Percentiles rank a stretch among this genome's conserved stretches.
These are phyloP conservation scores for Arachnopeziza araneosa DNA, from an alignment of 2,329 filamentous ascomycete species.

Conservation along the genomic window DNA sequence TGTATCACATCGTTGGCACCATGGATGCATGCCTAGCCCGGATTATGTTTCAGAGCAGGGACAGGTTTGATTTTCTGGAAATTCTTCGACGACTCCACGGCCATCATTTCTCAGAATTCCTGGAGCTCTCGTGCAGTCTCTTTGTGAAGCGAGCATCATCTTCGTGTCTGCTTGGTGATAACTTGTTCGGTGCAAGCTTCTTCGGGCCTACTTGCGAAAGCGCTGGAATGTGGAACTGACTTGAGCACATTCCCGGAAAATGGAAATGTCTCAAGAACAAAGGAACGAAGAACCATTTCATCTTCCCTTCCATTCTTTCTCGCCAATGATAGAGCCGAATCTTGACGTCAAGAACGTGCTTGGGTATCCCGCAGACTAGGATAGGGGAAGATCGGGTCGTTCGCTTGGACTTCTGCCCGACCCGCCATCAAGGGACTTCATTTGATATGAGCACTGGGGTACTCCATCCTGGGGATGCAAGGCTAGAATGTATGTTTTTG, in stretches of 20 bases:
- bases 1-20: neutral
- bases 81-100: neutral
- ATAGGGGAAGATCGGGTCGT: constrained; percentile 17
- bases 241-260: neutral
- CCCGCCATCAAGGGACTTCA: constrained; percentile 14
- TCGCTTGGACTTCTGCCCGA: constrained; percentile 15
- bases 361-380: neutral
- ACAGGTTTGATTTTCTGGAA: neutral
- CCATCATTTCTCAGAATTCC: neutral
- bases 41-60: neutral
- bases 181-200: neutral
- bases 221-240: neutral
- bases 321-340: neutral
- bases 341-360: constrained; percentile 5
- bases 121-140: too few relatives aligned
- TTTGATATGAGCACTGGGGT: neutral
- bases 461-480: neutral
- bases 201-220: neutral
- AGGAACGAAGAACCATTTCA: constrained; percentile 6
- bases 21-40: neutral
- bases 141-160: neutral
- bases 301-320: constrained; percentile 9
- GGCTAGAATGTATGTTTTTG: neutral
- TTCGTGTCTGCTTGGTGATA: neutral
- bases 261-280: neutral